A percentile compares a stretch with the other conserved stretches of the same genome.
Evolutionary conservation across 345 rosid species (phyloP).

Genomic region (Moricandia arvensis): DNA sequence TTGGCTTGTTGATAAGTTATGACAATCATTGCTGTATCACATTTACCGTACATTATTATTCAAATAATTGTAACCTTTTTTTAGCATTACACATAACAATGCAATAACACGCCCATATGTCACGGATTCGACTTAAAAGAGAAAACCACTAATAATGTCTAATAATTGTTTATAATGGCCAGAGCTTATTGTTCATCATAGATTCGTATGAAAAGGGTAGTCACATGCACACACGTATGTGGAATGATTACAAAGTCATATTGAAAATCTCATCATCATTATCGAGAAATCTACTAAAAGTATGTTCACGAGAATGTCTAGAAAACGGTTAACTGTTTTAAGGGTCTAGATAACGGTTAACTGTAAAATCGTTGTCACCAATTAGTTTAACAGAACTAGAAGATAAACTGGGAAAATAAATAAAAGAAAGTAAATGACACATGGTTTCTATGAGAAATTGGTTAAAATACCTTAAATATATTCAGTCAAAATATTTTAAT

Average conservation of each 20-base stretch:
- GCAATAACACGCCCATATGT: slow-evolving; percentile 21
- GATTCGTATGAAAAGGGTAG: slow-evolving; percentile 27
- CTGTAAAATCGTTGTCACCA: background rate
- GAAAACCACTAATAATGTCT: background rate
- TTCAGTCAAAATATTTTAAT: background rate
- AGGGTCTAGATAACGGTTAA: background rate
- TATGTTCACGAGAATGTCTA: slow-evolving; percentile 1
- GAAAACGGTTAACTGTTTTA: slow-evolving; percentile 4
- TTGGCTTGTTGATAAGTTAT: slow-evolving; percentile 22
- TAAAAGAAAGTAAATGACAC: background rate
- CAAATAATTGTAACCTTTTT: slow-evolving; percentile 26
- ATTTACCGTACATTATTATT: slow-evolving; percentile 24
- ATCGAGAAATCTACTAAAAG: slow-evolving; percentile 3
- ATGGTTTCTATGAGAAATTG: background rate
- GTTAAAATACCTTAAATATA: too few relatives aligned
- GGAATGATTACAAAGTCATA: slow-evolving; percentile 21
- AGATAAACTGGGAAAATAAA: too few relatives aligned
- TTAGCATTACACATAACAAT: slow-evolving; percentile 11
- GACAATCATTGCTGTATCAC: slow-evolving; percentile 29
- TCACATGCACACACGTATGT: slow-evolving; percentile 38
- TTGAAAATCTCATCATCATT: slow-evolving; percentile 14
- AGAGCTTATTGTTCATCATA: slow-evolving; percentile 27
- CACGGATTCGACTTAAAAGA: slow-evolving; percentile 13
- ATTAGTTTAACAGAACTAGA: background rate
- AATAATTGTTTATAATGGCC: slow-evolving; percentile 26